phyloP scores from a whole-genome alignment of 768 basidiomycete genomes.

The Lyophyllum atratum region DNA sequence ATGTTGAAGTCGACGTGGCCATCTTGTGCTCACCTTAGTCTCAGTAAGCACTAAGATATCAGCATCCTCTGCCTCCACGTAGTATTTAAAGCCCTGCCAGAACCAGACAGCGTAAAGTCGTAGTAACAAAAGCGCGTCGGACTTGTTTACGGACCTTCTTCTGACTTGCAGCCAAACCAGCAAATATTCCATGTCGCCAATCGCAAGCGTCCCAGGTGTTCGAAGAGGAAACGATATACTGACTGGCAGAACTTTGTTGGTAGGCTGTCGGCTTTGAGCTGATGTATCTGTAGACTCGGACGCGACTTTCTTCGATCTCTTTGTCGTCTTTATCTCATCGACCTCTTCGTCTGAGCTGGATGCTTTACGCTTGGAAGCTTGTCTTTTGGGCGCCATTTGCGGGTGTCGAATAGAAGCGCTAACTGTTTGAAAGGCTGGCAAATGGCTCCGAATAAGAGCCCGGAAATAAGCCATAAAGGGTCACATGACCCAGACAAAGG shows the following conservation, averaged over 20 bases:
- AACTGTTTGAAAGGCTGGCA: background rate
- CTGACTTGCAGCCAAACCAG: constrained; percentile 68
- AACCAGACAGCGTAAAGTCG: background rate
- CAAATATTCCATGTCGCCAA: constrained; percentile 82
- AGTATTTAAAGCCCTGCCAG: constrained; percentile 72
- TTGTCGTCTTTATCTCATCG: constrained; percentile 21
- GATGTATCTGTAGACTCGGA: background rate
- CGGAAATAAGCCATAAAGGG: background rate
- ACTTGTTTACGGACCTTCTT: constrained; percentile 60
- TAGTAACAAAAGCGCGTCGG: background rate
- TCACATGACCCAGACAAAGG: constrained; percentile 6
- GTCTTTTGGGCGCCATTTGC: constrained; percentile 14
- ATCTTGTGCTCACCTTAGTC: constrained; percentile 66
- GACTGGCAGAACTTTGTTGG: constrained; percentile 72
- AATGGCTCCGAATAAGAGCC: background rate
- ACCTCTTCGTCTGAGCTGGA: constrained; percentile 28
- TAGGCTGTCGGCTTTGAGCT: constrained; percentile 58
- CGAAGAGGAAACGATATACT: constrained; percentile 59
- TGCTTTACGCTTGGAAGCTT: constrained; percentile 31
- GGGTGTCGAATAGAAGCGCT: background rate
- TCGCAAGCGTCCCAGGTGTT: constrained; percentile 44
- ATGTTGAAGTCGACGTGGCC: background rate
- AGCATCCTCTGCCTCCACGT: constrained; percentile 84
- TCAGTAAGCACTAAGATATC: constrained; percentile 85
- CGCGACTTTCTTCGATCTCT: constrained; percentile 22